Percentiles rank a stretch among this genome's conserved stretches.
Evolutionary conservation across 2,329 filamentous ascomycete genomes (phyloP).

Genomic region (Didymella keratinophila): DNA sequence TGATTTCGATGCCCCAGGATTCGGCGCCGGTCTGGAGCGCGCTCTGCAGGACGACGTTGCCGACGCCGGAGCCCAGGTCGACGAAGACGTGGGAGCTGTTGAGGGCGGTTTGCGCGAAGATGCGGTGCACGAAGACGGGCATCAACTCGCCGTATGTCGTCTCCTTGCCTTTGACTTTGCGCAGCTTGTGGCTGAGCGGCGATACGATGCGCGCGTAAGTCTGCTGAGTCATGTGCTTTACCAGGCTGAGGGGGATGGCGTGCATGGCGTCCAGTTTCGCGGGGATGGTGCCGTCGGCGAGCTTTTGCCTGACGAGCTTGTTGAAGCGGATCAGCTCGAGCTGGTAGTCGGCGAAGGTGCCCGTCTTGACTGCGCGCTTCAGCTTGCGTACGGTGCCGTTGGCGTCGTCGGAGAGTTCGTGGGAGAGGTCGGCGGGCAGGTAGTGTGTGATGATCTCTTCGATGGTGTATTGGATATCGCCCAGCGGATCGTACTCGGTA

Average conservation of each 20-base stretch:
- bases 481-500: constrained; percentile 65
- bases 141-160: constrained; percentile 95
- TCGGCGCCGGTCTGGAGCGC: constrained; percentile 93
- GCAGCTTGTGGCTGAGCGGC: constrained; percentile 82
- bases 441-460: constrained; percentile 74
- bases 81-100: constrained; percentile 88
- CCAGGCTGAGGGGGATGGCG: constrained; percentile 69
- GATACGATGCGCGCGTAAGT: constrained; percentile 93
- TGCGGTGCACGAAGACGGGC: constrained; percentile 81
- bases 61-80: constrained; percentile 93
- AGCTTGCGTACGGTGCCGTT: constrained; percentile 79
- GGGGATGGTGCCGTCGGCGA: constrained; percentile 74
- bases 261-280: constrained; percentile 74
- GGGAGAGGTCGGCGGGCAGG: constrained; percentile 72
- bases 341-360: constrained; percentile 74
- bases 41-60: constrained; percentile 93
- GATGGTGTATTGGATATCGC: constrained; percentile 72
- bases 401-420: constrained; percentile 73
- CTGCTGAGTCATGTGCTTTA: constrained; percentile 83
- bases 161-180: constrained; percentile 86
- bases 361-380: constrained; percentile 74
- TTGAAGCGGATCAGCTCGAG: constrained; percentile 81
- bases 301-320: constrained; percentile 67
- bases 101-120: constrained; percentile 79
- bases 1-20: constrained; percentile 96